phyloP scores from a whole-genome alignment of 2,329 filamentous ascomycete genomes.

The Epicoccum nigrum region DNA sequence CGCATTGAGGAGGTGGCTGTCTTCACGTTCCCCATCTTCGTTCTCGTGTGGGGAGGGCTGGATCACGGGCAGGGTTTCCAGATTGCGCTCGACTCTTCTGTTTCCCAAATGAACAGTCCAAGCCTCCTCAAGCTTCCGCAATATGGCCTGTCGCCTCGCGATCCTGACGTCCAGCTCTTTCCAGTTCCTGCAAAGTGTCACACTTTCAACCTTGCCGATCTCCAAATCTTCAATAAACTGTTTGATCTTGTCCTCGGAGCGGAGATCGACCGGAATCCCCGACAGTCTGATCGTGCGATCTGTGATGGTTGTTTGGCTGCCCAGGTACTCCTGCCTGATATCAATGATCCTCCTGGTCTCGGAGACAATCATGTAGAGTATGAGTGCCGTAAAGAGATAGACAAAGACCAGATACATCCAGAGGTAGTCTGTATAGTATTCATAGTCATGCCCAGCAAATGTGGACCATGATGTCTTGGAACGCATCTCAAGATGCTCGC shows the following conservation, averaged over 20 bases:
- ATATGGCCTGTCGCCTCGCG: slow-evolving; percentile 65
- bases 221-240: slow-evolving; percentile 84
- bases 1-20: slow-evolving; percentile 64
- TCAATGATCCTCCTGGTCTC: slow-evolving; percentile 87
- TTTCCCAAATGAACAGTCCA: slow-evolving; percentile 80
- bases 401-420: slow-evolving; percentile 97
- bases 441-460: slow-evolving; percentile 37
- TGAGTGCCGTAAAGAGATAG: slow-evolving; percentile 85
- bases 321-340: slow-evolving; percentile 87
- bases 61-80: slow-evolving; percentile 57
- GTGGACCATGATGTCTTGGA: slow-evolving; percentile 24
- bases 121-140: slow-evolving; percentile 79
- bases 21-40: slow-evolving; percentile 52
- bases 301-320: slow-evolving; percentile 92
- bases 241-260: slow-evolving; percentile 83
- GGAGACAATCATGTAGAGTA: slow-evolving; percentile 79
- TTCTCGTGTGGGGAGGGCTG: slow-evolving; percentile 52
- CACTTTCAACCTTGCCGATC: slow-evolving; percentile 87
- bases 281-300: slow-evolving; percentile 92
- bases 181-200: slow-evolving; percentile 89
- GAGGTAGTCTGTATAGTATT: slow-evolving; percentile 65
- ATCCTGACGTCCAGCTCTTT: slow-evolving; percentile 77
- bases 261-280: slow-evolving; percentile 79
- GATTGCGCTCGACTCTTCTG: slow-evolving; percentile 55
- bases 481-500: slow-evolving; percentile 27